Evolutionary conservation across 2,329 filamentous ascomycete species (phyloP).

Genomic region (Paraphoma chrysanthemicola): DNA sequence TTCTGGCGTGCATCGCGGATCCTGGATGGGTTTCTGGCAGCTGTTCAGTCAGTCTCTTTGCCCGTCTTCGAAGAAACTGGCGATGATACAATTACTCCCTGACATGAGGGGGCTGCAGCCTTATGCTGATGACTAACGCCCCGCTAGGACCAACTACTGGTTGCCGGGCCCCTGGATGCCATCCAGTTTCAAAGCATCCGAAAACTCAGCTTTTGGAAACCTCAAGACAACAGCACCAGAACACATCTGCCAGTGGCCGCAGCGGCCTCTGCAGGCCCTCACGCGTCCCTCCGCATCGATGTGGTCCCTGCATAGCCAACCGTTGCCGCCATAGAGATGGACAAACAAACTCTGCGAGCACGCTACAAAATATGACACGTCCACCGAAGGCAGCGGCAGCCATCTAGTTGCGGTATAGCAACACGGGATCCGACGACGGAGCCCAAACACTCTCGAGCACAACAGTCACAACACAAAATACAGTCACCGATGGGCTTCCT

Average conservation of each 20-base stretch:
- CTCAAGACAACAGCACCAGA: constrained; percentile 15
- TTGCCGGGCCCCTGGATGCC: too few species aligned
- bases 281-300: constrained; percentile 21
- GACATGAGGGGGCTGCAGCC: too few species aligned
- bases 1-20: too few species aligned
- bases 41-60: too few species aligned
- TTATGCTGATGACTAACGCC: too few species aligned
- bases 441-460: constrained; percentile 13
- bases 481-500: constrained; percentile 19
- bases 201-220: constrained; percentile 16
- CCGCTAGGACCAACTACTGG: too few species aligned
- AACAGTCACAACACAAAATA: constrained; percentile 14
- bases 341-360: constrained; percentile 14
- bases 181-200: too few species aligned
- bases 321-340: constrained; percentile 13
- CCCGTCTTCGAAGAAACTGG: too few species aligned
- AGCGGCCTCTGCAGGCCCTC: constrained; percentile 22
- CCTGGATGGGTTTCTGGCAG: too few species aligned
- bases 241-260: constrained; percentile 15
- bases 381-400: constrained; percentile 16
- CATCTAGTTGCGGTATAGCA: constrained; percentile 19
- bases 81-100: too few species aligned
- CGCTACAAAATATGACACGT: constrained; percentile 17
- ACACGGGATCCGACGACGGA: constrained; percentile 16
- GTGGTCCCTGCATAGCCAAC: constrained; percentile 22